Percentiles rank a stretch among this genome's conserved stretches.
Conservation (phyloP, 2,329 filamentous ascomycete genomes). For the Talaromyces sp. region DNA sequence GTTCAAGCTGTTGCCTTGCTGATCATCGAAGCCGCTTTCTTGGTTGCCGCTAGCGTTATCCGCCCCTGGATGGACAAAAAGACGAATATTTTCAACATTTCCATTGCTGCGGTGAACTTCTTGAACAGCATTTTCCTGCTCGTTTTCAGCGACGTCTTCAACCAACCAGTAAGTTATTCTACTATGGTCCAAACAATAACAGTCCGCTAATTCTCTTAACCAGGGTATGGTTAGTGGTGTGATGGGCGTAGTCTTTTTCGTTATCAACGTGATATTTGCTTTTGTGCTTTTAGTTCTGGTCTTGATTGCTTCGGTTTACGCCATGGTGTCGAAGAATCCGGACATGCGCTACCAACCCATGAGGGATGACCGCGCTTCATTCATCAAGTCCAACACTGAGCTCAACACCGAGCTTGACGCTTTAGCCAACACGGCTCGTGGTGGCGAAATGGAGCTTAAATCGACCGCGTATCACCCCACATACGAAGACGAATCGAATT, state of each 20-base stretch:
- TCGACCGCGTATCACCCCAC: slow-evolving; percentile 51
- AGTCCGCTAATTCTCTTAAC: slow-evolving; percentile 7
- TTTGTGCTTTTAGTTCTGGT: slow-evolving; percentile 78
- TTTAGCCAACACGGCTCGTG: slow-evolving; percentile 79
- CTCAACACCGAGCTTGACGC: slow-evolving; percentile 85
- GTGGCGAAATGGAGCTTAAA: slow-evolving; percentile 54
- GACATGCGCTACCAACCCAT: slow-evolving; percentile 94
- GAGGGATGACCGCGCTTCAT: slow-evolving; percentile 91
- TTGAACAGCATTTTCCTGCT: slow-evolving; percentile 83
- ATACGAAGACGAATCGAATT: slow-evolving; percentile 67
- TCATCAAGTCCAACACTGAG: slow-evolving; percentile 92
- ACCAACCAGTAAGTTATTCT: slow-evolving; percentile 58
- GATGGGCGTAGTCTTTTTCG: slow-evolving; percentile 83
- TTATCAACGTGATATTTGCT: slow-evolving; percentile 78
- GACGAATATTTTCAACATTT: slow-evolving; percentile 93
- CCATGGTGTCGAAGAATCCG: slow-evolving; percentile 85
- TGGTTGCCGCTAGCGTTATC: slow-evolving; percentile 72
- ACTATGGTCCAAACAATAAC: not conserved
- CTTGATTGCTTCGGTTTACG: slow-evolving; percentile 68
- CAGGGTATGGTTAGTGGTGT: slow-evolving; percentile 74
- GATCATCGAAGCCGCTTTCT: slow-evolving; percentile 70
- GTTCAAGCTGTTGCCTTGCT: slow-evolving; percentile 78
- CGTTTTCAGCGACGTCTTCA: slow-evolving; percentile 82
- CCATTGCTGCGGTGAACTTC: slow-evolving; percentile 85
- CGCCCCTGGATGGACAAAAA: slow-evolving; percentile 99